Evolutionary conservation across 2,329 filamentous ascomycete genomes (phyloP), one percentile per base, ranked within the genome.

Genomic region (Aulographum hederae): DNA sequence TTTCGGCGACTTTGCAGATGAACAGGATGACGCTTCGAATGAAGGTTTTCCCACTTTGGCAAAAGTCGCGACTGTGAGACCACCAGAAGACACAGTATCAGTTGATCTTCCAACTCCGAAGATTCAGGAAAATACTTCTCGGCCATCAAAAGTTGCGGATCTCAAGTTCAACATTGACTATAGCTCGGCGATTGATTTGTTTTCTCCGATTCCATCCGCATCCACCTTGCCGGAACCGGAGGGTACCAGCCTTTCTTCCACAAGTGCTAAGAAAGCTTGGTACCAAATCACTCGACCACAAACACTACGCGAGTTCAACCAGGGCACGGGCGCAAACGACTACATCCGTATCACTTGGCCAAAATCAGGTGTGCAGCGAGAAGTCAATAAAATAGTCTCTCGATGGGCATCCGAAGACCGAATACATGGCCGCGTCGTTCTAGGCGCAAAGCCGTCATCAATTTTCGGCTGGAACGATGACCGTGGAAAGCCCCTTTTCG

Each of bases 331-430:
- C 5, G 43, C 41, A 5, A 43, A 44, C 8, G 46, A 49, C 18
- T 52, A 56, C 28, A 43, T 54, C 11, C 50, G 53, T 5, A 46
- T 56, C 4, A 49, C 45, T 5, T 56, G 51, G 52, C 38, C 38
- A 13, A 46, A 40, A 14, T 56, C 53, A 3, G 30, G 43, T 1
- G 41, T 54, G 4, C 41, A 46, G 23, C 20, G 34, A 14, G 50
- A 55, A n/a, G 45, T 46, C 5, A 48, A 43, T 27, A 53, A 53
- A 20, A 45, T 46, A 15, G 47, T 55, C 12, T 38, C 32, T 2
- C 39, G 49, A 35, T 56, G 52, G 53, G 44, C 45, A 11, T 45
- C 44, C 2, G 51, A 56, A 33, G 52, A 55, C 36, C 46, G 50
- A 6, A 45, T 52, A 14, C 44, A 50, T 18, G 52, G 51, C 21